phyloP scores from a whole-genome alignment of 768 basidiomycete species.

The Hortiboletus campestris region DNA sequence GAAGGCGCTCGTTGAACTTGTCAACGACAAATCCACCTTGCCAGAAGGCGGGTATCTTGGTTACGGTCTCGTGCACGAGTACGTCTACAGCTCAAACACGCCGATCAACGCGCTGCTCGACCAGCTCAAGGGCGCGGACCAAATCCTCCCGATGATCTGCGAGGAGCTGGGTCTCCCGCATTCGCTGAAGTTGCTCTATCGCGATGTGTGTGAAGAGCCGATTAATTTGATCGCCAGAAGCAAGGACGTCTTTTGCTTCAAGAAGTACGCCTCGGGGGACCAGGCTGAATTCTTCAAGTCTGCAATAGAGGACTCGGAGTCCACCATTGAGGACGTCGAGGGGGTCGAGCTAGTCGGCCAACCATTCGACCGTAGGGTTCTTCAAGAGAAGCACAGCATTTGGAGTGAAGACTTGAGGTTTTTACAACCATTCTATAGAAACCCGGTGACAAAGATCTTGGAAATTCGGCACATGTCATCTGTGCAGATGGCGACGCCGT shows the following conservation, averaged over 20 bases:
- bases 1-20: neutral
- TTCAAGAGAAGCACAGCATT: neutral
- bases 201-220: neutral
- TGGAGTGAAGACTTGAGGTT: neutral
- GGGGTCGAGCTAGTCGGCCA: neutral
- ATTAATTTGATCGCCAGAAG: too few relatives aligned
- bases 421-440: neutral
- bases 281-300: too few relatives aligned
- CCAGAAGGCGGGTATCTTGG: constrained; percentile 7
- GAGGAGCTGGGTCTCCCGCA: neutral
- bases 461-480: neutral
- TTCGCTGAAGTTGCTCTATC: neutral
- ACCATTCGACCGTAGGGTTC: neutral
- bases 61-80: constrained; percentile 13
- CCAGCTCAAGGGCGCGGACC: neutral
- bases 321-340: neutral
- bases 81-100: neutral
- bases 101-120: neutral
- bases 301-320: too few relatives aligned
- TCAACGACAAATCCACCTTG: neutral
- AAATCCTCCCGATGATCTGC: neutral
- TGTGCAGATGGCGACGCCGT: neutral
- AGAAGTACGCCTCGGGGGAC: too few relatives aligned
- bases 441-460: neutral
- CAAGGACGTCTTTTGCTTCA: too few relatives aligned